A percentile compares a stretch with the other conserved stretches of the same genome.
Conservation (phyloP, 208 protist species). For the Leishmania lainsoni region DNA sequence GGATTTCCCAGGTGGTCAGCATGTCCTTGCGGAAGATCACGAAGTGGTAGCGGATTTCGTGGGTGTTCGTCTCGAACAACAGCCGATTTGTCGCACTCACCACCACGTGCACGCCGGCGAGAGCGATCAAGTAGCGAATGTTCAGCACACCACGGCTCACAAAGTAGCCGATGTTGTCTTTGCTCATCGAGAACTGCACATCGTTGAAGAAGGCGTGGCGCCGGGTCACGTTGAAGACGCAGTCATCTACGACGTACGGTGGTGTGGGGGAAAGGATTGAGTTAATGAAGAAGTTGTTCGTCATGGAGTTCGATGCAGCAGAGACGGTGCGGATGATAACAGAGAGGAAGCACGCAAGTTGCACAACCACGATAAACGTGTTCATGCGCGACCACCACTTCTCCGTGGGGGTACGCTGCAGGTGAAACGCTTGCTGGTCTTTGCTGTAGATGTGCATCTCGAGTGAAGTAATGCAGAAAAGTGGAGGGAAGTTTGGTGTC, state of each 20-base stretch:
- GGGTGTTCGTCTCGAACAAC: conserved; percentile 70
- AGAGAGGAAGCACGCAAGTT: conserved; percentile 70
- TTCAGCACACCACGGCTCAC: conserved; percentile 66
- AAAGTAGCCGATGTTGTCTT: conserved; percentile 72
- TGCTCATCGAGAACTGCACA: conserved; percentile 47
- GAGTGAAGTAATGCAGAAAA: neutral
- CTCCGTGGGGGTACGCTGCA: conserved; percentile 63
- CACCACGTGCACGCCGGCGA: conserved; percentile 49
- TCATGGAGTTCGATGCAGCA: conserved; percentile 51
- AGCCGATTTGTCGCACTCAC: conserved; percentile 61
- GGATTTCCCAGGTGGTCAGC: conserved; percentile 75
- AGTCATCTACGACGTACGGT: conserved; percentile 34
- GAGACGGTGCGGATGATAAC: conserved; percentile 55
- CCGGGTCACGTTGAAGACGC: conserved; percentile 39
- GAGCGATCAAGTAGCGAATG: conserved; percentile 66
- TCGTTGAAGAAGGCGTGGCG: conserved; percentile 57
- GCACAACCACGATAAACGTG: conserved; percentile 53
- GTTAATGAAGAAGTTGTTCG: conserved; percentile 60
- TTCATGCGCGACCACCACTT: conserved; percentile 71
- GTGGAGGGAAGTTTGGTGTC: neutral
- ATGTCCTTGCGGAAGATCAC: conserved; percentile 84
- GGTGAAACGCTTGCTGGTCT: conserved; percentile 80
- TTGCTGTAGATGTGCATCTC: conserved; percentile 85
- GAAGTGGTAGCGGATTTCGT: conserved; percentile 85
- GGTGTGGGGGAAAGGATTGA: conserved; percentile 42